These are phyloP conservation scores for Chaetomium cochliodes DNA, from an alignment of 495 filamentous ascomycete species.

Conservation along the genomic window DNA sequence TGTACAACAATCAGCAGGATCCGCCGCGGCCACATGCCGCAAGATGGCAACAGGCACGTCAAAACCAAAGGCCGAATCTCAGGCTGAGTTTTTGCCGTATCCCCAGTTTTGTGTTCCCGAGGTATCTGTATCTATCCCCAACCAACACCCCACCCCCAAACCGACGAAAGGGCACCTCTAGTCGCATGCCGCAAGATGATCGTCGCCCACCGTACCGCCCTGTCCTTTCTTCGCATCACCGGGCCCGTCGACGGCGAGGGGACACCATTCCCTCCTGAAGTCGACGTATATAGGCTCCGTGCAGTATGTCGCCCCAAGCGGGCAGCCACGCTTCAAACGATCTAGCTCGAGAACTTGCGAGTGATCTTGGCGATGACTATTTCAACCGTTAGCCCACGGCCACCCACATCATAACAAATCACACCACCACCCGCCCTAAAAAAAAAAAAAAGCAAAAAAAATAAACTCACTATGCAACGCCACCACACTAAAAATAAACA, in stretches of 20 bases:
- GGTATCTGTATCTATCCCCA: slow-evolving; percentile 16
- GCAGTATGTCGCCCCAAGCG: neutral
- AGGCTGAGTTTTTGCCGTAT: slow-evolving; percentile 9
- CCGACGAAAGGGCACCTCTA: neutral
- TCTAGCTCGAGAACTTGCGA: slow-evolving; percentile 77
- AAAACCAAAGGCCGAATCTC: neutral
- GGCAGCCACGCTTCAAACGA: neutral
- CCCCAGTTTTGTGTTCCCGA: slow-evolving; percentile 4
- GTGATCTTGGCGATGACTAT: slow-evolving; percentile 96
- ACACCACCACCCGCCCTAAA: slow-evolving; percentile 21
- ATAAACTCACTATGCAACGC: slow-evolving; percentile 82
- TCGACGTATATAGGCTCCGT: neutral
- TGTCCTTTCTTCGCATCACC: neutral
- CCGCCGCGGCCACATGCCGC: neutral
- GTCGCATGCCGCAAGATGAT: neutral
- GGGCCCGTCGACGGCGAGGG: neutral
- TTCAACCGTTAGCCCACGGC: slow-evolving; percentile 21
- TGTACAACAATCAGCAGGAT: slow-evolving; percentile 11
- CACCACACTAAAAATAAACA: slow-evolving; percentile 98
- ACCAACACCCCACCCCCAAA: slow-evolving; percentile 9
- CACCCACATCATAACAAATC: neutral
- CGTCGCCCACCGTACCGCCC: neutral
- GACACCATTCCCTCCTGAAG: neutral
- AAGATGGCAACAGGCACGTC: neutral
- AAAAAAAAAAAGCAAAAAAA: slow-evolving; percentile 10